These are phyloP conservation scores for Lipomyces sp. DNA, from an alignment of 805 yeast genomes.

Conservation along the genomic window DNA sequence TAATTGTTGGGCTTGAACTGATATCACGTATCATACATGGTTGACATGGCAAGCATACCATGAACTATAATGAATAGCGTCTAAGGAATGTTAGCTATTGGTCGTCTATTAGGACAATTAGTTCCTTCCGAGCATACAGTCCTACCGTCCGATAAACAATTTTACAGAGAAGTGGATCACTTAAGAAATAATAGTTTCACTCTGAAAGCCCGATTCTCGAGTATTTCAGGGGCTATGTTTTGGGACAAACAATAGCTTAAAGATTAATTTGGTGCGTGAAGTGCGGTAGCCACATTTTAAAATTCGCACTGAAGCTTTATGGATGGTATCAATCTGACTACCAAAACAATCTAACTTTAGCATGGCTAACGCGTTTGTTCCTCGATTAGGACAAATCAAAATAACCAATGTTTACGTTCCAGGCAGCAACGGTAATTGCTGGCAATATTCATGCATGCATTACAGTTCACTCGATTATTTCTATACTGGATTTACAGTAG, in stretches of 20 bases:
- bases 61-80: background rate
- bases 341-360: background rate
- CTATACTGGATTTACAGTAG: background rate
- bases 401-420: too few species aligned
- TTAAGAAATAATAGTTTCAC: background rate
- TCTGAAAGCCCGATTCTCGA: background rate
- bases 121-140: background rate
- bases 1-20: background rate
- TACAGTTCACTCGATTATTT: background rate
- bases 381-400: background rate
- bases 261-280: background rate
- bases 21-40: background rate
- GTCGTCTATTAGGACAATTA: background rate
- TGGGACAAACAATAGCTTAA: background rate
- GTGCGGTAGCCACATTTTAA: background rate
- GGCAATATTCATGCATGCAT: too few species aligned
- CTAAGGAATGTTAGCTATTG: background rate
- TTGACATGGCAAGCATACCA: background rate
- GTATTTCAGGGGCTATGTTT: background rate
- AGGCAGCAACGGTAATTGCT: background rate
- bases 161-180: background rate
- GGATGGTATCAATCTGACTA: background rate
- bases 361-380: background rate
- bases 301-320: background rate
- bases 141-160: background rate